Base-by-base conservation (phyloP, 495 filamentous ascomycete genomes). In the Trypethelium eluteriae region DNA sequence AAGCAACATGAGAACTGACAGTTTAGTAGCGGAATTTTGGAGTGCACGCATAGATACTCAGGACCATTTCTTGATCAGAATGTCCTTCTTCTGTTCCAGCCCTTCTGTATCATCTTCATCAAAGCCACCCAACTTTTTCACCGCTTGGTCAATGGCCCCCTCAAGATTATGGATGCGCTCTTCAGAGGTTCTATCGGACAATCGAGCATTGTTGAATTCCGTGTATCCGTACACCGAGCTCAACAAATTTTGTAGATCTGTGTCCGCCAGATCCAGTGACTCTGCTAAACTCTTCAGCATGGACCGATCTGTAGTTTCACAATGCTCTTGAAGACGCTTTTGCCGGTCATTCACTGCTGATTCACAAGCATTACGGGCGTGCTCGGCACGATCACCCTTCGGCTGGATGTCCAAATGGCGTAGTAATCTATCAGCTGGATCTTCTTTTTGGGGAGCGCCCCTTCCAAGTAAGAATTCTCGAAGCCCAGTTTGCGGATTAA, bases 391-490 rank as follows among this genome's bases (percentile, higher is more conserved):
- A 16, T n/a, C 12, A 38, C 35, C 1, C 50, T 36, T 59, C 36
- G 32, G 53, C 32, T 34, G 57, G 16, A 70, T 35, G 18, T 63
- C 64, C 25, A 72, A 64, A 39, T 59, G 47, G 3, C 68, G 66
- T 1, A 72, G 64, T 7, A 72, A 39, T 46, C 66, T 66, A 10
- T 50, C 18, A n/a, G 62, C 64, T 14, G 68, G 68, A 39, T 72
- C 66, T 18, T 66, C 63, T 9, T 64, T 59, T 35, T 64, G 65
- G 6, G 66, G 68, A 36, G 68, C 65, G 41, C 62, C 41, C 41
- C 69, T 64, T 3, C 70, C 68, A 3, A 72, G 66, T 11, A 66
- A 68, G 14, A 72, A 59, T 1, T 68, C 68, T 57, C 70, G 70
- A n/a, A 72, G 64, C 14, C 70, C 70, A 53, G 57, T 68, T 14